Evolutionary conservation across 1,139 yeast genomes (phyloP).

Genomic region (Magnusiomyces clavatus): DNA sequence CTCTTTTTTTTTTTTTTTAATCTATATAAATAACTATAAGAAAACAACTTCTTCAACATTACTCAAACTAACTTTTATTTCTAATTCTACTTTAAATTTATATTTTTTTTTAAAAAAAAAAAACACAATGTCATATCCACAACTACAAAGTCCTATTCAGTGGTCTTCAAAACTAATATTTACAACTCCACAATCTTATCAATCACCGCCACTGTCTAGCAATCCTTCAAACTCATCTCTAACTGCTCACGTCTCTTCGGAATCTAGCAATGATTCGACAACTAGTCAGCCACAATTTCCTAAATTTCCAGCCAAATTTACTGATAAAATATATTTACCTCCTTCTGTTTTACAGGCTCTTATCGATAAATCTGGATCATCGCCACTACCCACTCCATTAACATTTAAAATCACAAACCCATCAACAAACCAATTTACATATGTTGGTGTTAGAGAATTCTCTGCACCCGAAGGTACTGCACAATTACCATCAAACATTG

Average conservation of each 20-base stretch:
- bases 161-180: conserved; percentile 12
- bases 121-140: background rate
- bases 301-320: background rate
- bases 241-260: background rate
- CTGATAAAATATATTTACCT: conserved; percentile 30
- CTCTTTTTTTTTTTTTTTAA: background rate
- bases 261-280: too few species aligned
- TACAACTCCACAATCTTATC: background rate
- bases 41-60: background rate
- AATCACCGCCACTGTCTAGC: conserved; percentile 1
- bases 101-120: too few species aligned
- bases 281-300: background rate
- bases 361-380: conserved; percentile 18
- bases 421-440: conserved; percentile 22
- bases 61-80: too few species aligned
- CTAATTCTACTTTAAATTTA: too few species aligned
- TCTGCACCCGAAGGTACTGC: conserved; percentile 31
- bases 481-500: conserved; percentile 26
- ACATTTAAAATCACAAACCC: conserved; percentile 29
- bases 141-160: conserved; percentile 1
- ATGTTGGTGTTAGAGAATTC: conserved; percentile 38
- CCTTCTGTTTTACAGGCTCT: conserved; percentile 25
- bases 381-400: conserved; percentile 31
- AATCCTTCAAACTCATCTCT: background rate
- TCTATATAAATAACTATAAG: background rate